Evolutionary conservation across 1,284 basidiomycete species (phyloP), one percentile per base, ranked within the genome.

Genomic region (Rhizoctonia solani): DNA sequence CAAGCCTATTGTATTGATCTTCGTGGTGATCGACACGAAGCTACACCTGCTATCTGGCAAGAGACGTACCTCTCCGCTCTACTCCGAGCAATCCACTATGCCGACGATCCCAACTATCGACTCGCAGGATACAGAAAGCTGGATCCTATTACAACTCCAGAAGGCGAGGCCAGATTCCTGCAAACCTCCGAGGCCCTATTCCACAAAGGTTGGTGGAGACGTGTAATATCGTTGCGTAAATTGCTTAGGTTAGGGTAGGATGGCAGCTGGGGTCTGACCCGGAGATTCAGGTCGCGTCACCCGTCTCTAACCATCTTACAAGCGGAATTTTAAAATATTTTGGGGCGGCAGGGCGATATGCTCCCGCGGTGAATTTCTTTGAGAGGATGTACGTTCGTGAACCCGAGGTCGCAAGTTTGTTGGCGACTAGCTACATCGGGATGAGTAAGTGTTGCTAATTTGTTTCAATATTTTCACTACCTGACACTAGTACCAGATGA

Each of bases 261-360:
- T 99, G 96, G 97, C 95, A 98, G 76, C 90, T 98, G 1, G 96
- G 96, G 2, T 98, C 95, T 0, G 96, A 98, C 72, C 96, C 96
- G 0, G 97, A 99, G 78, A 95, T 98, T 37, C 97, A 99, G 76
- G 96, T 99, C 21, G 96, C 96, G 0, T 98, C 95, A 0, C 85
- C 95, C n/a, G 93, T 98, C 4, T 95, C 93, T 39, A 99, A 99
- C 76, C 96, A 99, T 76, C 83, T 99, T 13, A 96, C 95, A 0
- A 90, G 93, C 2, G 96, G 92, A 0, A 86, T 98, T 73, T 86
- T 98, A 82, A 98, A 98, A 76, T 98, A 98, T 78, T 99, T 99
- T 75, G 92, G 95, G 11, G 92, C 96, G 73, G 88, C 92, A 68
- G 93, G 89, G 63, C 83, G 96, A 58, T 94, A 84, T 72, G 89